Conservation (phyloP, 208 protist species). For the Trypanosoma theileri region DNA sequence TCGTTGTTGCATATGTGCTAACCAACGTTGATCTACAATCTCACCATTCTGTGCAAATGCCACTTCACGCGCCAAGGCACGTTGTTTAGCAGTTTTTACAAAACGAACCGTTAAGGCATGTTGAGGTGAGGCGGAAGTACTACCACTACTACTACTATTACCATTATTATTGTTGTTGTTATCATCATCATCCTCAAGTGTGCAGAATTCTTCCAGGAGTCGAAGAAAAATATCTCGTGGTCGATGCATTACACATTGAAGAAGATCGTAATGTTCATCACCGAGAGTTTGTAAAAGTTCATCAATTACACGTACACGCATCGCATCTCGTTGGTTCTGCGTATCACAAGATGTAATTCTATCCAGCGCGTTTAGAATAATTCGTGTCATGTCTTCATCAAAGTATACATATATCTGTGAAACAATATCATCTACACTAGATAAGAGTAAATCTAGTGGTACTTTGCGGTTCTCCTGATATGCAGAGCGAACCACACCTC, state of each 20-base stretch:
- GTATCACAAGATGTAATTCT: slow-evolving; percentile 75
- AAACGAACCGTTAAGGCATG: slow-evolving; percentile 65
- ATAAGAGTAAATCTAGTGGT: slow-evolving; percentile 77
- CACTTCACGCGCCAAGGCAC: slow-evolving; percentile 34
- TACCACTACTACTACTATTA: slow-evolving; percentile 4
- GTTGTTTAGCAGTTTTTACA: slow-evolving; percentile 58
- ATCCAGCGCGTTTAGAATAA: slow-evolving; percentile 89
- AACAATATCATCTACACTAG: slow-evolving; percentile 87
- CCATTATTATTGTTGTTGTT: slow-evolving; percentile 7
- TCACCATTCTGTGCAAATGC: slow-evolving; percentile 49
- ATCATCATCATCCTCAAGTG: slow-evolving; percentile 65
- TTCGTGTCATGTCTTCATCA: slow-evolving; percentile 86
- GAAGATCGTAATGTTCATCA: slow-evolving; percentile 76
- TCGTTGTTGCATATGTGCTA: slow-evolving; percentile 82
- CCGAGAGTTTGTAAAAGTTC: slow-evolving; percentile 80
- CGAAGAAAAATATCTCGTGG: slow-evolving; percentile 82
- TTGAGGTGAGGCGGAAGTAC: slow-evolving; percentile 17
- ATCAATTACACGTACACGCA: slow-evolving; percentile 67
- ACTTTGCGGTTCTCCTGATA: slow-evolving; percentile 72
- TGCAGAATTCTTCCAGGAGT: slow-evolving; percentile 89
- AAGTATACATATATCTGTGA: slow-evolving; percentile 88
- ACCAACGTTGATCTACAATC: slow-evolving; percentile 70
- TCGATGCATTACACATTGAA: slow-evolving; percentile 84
- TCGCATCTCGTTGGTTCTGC: slow-evolving; percentile 54
- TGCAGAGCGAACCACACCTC: slow-evolving; percentile 56